phyloP scores from a whole-genome alignment of 371 early-diverging fungal species.

The Mortierella sp. region DNA sequence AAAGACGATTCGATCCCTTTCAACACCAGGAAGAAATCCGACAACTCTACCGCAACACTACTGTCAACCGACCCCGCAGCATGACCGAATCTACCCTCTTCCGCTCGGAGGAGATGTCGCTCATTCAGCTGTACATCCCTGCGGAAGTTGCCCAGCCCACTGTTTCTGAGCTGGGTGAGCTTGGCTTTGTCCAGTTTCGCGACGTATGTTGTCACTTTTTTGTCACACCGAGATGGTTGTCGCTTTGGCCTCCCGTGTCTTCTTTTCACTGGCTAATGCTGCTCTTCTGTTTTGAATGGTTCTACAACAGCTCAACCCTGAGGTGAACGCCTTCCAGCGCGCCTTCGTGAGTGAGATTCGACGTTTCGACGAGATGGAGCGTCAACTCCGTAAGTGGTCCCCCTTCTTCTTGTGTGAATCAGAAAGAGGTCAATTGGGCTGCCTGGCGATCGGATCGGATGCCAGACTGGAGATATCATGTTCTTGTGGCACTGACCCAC shows the following conservation, averaged over 20 bases:
- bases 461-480: neutral
- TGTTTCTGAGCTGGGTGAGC: constrained; percentile 94
- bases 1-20: constrained; percentile 34
- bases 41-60: constrained; percentile 20
- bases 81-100: constrained; percentile 77
- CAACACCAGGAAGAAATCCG: constrained; percentile 39
- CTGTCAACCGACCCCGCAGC: constrained; percentile 13
- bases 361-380: constrained; percentile 93
- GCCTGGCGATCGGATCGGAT: neutral
- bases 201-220: constrained; percentile 71
- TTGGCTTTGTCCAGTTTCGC: constrained; percentile 95
- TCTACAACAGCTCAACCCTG: constrained; percentile 81
- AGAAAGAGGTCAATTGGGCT: neutral
- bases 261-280: constrained; percentile 5
- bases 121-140: constrained; percentile 96
- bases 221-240: neutral
- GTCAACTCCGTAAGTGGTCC: constrained; percentile 79
- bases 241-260: neutral
- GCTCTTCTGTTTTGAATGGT: neutral
- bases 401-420: neutral
- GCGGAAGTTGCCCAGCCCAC: constrained; percentile 93
- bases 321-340: constrained; percentile 96
- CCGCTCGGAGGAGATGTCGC: constrained; percentile 97
- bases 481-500: neutral
- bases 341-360: constrained; percentile 93